Evolutionary conservation across 805 yeast genomes (phyloP).

Genomic region (Lipomyces sp.): DNA sequence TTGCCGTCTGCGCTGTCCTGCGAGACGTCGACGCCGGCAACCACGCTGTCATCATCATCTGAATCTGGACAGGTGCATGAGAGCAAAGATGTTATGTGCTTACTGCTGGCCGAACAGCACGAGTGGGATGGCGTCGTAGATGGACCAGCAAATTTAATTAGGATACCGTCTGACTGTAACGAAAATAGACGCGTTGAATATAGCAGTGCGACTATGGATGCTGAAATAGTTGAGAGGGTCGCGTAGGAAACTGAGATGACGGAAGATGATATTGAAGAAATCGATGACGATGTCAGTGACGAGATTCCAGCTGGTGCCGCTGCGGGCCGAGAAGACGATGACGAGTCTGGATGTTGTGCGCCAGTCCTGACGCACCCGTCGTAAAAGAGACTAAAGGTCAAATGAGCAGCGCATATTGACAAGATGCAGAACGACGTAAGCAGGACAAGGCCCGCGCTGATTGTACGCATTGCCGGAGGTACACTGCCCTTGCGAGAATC

Average conservation of each 20-base stretch:
- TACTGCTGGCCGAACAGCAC: constrained; percentile 14
- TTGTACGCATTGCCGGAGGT: constrained; percentile 4
- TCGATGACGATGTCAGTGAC: constrained; percentile 19
- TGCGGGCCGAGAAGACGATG: constrained; percentile 8
- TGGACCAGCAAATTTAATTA: neutral
- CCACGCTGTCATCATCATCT: constrained; percentile 1
- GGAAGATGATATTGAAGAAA: constrained; percentile 6
- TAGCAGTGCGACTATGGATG: constrained; percentile 2
- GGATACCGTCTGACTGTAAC: neutral
- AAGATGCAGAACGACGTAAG: constrained; percentile 25
- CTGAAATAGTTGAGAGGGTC: constrained; percentile 5
- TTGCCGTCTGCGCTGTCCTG: neutral
- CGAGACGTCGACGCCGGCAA: neutral
- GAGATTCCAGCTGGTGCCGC: constrained; percentile 23
- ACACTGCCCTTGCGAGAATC: constrained; percentile 4
- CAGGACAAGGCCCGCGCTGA: constrained; percentile 16
- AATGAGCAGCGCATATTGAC: constrained; percentile 22
- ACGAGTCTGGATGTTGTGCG: neutral
- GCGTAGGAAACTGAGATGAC: constrained; percentile 8
- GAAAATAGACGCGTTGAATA: neutral
- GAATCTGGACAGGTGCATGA: constrained; percentile 10
- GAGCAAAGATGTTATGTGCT: neutral
- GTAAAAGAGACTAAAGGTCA: constrained; percentile 6
- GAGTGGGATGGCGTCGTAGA: constrained; percentile 1
- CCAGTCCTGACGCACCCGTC: constrained; percentile 8